Conservation (phyloP, 192 early-diverging fungal genomes). For the Pilaira anomala region DNA sequence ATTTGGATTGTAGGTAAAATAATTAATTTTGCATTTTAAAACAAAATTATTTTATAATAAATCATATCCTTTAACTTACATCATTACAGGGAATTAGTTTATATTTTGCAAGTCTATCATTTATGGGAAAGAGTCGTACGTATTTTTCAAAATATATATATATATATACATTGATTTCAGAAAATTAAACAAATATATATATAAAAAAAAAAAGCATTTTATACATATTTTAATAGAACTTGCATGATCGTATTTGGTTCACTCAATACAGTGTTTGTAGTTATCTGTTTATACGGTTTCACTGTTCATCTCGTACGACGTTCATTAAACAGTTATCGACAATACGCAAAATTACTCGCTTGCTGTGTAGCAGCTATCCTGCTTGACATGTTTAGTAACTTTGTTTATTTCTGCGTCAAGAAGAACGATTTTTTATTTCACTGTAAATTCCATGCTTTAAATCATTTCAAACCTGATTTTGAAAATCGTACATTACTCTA, state of each 20-base stretch:
- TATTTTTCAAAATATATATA: background rate
- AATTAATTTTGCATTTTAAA: too few species aligned
- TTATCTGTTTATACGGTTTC: conserved; percentile 1
- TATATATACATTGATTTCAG: background rate
- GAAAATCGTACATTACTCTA: too few species aligned
- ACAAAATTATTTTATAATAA: too few species aligned
- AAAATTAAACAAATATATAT: background rate
- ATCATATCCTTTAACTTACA: too few species aligned
- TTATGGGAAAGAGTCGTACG: conserved; percentile 18
- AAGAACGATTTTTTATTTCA: background rate
- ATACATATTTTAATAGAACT: conserved; percentile 5
- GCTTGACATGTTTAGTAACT: background rate
- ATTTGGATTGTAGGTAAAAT: conserved; percentile 8
- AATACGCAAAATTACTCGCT: background rate
- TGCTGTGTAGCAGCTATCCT: background rate
- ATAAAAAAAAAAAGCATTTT: background rate
- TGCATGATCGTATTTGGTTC: background rate
- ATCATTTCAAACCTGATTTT: too few species aligned
- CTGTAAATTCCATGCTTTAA: background rate
- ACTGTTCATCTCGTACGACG: background rate
- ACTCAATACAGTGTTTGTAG: conserved; percentile 6
- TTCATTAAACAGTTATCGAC: background rate
- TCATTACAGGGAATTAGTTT: background rate
- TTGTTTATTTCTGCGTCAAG: background rate
- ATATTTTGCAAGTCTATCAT: conserved; percentile 10